Evolutionary conservation across 1,284 basidiomycete species (phyloP).

Genomic region (Pseudozyma sp.): DNA sequence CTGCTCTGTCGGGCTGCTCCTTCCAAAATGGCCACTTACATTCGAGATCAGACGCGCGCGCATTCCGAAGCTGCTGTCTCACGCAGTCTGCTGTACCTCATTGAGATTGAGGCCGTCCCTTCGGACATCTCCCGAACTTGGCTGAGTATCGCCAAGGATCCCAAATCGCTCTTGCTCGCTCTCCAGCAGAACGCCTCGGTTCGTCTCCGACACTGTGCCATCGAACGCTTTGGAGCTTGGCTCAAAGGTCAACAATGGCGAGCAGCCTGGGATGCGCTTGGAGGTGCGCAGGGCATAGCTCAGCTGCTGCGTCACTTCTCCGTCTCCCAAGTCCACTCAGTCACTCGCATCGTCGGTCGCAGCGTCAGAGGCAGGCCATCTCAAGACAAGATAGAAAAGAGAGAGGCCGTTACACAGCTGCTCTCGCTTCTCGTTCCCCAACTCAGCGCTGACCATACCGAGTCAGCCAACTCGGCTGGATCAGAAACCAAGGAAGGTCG

Average conservation of each 20-base stretch:
- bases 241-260: background rate
- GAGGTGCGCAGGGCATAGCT: constrained; percentile 5
- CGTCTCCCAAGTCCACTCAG: background rate
- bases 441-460: background rate
- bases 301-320: constrained; percentile 1
- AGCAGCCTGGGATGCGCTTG: constrained; percentile 5
- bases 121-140: constrained; percentile 2
- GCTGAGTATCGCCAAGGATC: background rate
- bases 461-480: background rate
- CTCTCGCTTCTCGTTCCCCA: constrained; percentile 5
- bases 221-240: background rate
- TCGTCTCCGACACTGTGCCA: background rate
- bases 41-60: constrained; percentile 2
- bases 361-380: background rate
- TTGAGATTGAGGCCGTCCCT: constrained; percentile 2
- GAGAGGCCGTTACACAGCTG: constrained; percentile 2
- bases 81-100: background rate
- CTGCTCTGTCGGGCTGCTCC: constrained; percentile 8
- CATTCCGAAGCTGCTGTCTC: constrained; percentile 1
- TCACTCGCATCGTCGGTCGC: background rate
- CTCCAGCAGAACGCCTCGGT: background rate
- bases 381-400: constrained; percentile 1
- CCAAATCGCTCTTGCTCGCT: background rate
- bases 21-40: background rate
- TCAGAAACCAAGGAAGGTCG: too few species aligned